phyloP scores from a whole-genome alignment of 805 yeast genomes.

The Kregervanrija pseudodelftensis region DNA sequence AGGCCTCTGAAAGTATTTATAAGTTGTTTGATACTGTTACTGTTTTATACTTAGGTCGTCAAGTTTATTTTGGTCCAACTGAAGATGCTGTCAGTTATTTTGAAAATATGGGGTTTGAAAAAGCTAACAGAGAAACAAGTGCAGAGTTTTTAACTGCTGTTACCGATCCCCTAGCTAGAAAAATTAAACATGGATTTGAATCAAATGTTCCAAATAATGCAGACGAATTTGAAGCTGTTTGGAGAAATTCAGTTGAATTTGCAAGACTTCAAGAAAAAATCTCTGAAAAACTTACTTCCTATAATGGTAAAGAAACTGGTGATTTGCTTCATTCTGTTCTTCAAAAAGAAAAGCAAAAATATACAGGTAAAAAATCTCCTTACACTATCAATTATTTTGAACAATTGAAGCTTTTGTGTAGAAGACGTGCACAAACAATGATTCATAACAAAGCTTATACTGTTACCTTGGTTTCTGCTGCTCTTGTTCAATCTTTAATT shows the following conservation, averaged over 20 bases:
- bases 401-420: slow-evolving; percentile 45
- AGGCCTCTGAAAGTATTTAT: slow-evolving; percentile 58
- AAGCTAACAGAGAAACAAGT: slow-evolving; percentile 58
- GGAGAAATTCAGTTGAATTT: slow-evolving; percentile 52
- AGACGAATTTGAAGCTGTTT: slow-evolving; percentile 48
- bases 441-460: slow-evolving; percentile 53
- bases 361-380: slow-evolving; percentile 33
- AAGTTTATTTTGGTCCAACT: slow-evolving; percentile 51
- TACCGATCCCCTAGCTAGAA: slow-evolving; percentile 57
- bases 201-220: slow-evolving; percentile 49
- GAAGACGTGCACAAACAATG: slow-evolving; percentile 47
- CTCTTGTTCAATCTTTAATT: slow-evolving; percentile 47
- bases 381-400: slow-evolving; percentile 36
- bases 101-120: slow-evolving; percentile 51
- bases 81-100: slow-evolving; percentile 46
- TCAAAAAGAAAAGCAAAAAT: slow-evolving; percentile 30
- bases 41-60: slow-evolving; percentile 52
- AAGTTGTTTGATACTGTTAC: slow-evolving; percentile 53
- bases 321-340: slow-evolving; percentile 26
- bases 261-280: slow-evolving; percentile 28
- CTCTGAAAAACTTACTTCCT: slow-evolving; percentile 27
- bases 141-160: slow-evolving; percentile 63
- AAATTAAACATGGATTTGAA: slow-evolving; percentile 41
- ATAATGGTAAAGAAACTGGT: slow-evolving; percentile 28
- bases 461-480: slow-evolving; percentile 40